A percentile compares a stretch with the other conserved stretches of the same genome.
Evolutionary conservation across 2,329 filamentous ascomycete genomes (phyloP).

Genomic region (Myriosclerotinia scirpicola): DNA sequence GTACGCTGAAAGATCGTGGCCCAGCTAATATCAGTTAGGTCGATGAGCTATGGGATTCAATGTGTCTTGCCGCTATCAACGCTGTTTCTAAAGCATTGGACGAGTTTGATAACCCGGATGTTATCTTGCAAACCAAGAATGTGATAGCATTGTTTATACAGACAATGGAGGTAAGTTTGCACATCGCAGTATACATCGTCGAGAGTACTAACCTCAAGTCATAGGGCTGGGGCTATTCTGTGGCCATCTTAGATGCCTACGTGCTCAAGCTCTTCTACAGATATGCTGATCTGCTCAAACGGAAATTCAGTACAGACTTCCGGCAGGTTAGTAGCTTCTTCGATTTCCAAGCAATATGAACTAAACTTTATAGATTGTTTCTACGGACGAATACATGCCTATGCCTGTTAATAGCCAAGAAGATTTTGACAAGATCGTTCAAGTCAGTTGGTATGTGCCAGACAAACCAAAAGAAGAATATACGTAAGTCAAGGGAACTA

Average conservation of each 20-base stretch:
- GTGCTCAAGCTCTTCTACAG: constrained; percentile 83
- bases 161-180: constrained; percentile 79
- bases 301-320: constrained; percentile 91
- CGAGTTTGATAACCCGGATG: constrained; percentile 82
- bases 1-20: not conserved
- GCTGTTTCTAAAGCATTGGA: constrained; percentile 78
- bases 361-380: constrained; percentile 55
- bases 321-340: constrained; percentile 64
- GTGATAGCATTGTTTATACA: constrained; percentile 93
- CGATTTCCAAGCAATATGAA: not conserved
- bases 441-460: constrained; percentile 92
- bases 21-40: constrained; percentile 54
- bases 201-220: constrained; percentile 24
- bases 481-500: constrained; percentile 47
- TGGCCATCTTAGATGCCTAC: constrained; percentile 77
- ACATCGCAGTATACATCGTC: not conserved
- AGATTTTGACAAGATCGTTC: constrained; percentile 93
- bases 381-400: constrained; percentile 99
- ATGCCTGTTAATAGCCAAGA: constrained; percentile 92
- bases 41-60: constrained; percentile 98
- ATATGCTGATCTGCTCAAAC: constrained; percentile 88
- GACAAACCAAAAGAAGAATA: constrained; percentile 75
- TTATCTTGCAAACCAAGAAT: constrained; percentile 91
- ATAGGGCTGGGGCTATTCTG: constrained; percentile 86
- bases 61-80: constrained; percentile 84